A percentile compares a stretch with the other conserved stretches of the same genome.
These are phyloP conservation scores for Leccinum pseudoinsigne DNA, from an alignment of 1,284 basidiomycete species.

Conservation along the genomic window DNA sequence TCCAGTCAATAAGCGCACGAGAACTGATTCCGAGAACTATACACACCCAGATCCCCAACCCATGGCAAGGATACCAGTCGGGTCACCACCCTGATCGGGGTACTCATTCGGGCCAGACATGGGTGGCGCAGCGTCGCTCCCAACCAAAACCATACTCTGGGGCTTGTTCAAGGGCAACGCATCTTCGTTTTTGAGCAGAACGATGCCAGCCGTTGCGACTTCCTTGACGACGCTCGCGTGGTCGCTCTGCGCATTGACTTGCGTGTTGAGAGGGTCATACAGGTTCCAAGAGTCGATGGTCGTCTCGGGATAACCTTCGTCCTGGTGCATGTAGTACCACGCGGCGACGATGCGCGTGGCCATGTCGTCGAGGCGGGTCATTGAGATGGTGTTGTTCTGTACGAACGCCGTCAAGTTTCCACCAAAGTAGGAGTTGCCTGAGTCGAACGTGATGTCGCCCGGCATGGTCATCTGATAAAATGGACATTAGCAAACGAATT, in stretches of 20 bases:
- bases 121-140: constrained; percentile 60
- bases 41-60: constrained; percentile 63
- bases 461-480: constrained; percentile 39
- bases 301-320: constrained; percentile 53
- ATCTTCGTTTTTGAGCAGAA: constrained; percentile 75
- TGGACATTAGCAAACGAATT: neutral
- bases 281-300: constrained; percentile 54
- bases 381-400: constrained; percentile 36
- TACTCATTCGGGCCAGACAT: constrained; percentile 58
- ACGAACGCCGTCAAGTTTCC: constrained; percentile 43
- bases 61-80: constrained; percentile 56
- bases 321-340: constrained; percentile 60
- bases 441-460: constrained; percentile 38
- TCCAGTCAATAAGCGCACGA: neutral
- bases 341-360: constrained; percentile 62
- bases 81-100: constrained; percentile 46
- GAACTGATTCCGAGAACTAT: neutral
- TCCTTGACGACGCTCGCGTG: constrained; percentile 59
- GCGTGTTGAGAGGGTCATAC: constrained; percentile 46
- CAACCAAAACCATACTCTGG: constrained; percentile 35
- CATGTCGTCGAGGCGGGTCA: constrained; percentile 63
- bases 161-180: constrained; percentile 53
- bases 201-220: constrained; percentile 69
- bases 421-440: constrained; percentile 16
- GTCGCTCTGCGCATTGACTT: constrained; percentile 63